Base-by-base conservation (phyloP, 805 yeast species). In the Kuraishia cidri region DNA sequence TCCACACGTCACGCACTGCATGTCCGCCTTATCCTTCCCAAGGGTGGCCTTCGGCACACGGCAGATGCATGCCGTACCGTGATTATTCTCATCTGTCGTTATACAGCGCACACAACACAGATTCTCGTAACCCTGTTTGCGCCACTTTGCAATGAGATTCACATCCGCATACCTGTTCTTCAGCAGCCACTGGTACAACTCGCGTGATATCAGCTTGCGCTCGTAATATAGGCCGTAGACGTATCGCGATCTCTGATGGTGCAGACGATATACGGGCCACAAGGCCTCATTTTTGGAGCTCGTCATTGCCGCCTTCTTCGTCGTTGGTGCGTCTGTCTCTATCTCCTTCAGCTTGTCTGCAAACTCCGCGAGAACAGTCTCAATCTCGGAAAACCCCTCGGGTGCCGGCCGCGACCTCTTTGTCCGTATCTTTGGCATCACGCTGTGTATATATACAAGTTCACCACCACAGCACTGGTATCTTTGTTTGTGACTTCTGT, bases 21-120 rank as follows among this genome's bases (percentile, higher is more conserved):
- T 60, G 38, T 38, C 48, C 5, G 37, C 38, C 27, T 39, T 45
- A 11, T 39, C 48, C 3, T 46, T 54, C 4, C 55, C 42, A 55
- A 75, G 48, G 3, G 65, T 72, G 2, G 68, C 68, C 42, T 74
- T 66, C 1, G 95, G 95, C 2, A 87, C 95, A 35, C 97, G 59
- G 49, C 97, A 87, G 14, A 87, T 73, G 54, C 97, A 87, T 0
- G 86, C 72, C 5, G 74, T 68, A 4, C 74, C 74, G 44, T 78
- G 81, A 43, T 72, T 72, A 29, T 67, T 75, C 39, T 80, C 86
- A 24, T 54, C 54, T 18, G 65, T 65, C 45, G 72, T 73, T 22
- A 87, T 84, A 50, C 97, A 87, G 40, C 70, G 66, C 37, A 87
- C 53, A 50, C 97, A 87, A 48, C 97, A 87, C 30, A 87, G 58